Conservation (phyloP, 106 monocot species). For the Alisma plantagoaquatica region DNA sequence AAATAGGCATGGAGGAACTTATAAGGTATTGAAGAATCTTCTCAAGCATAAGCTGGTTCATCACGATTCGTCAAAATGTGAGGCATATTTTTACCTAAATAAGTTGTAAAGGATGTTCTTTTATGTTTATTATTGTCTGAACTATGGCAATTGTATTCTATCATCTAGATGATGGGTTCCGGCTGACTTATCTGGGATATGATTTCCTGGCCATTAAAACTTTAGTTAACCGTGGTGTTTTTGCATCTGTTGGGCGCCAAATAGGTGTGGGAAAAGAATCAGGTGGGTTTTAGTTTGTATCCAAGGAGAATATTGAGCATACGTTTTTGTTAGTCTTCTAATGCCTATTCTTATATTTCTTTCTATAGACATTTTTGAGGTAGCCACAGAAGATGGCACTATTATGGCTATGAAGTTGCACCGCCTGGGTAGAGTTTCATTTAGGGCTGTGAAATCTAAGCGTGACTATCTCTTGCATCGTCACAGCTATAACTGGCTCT, state of each 20-base stretch:
- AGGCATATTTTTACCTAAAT: conserved; percentile 3
- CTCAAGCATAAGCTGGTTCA: conserved; percentile 92
- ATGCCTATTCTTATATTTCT: conserved; percentile 1
- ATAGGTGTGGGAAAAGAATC: conserved; percentile 99
- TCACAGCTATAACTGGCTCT: conserved; percentile 86
- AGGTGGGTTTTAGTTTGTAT: conserved; percentile 28
- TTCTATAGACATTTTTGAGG: conserved; percentile 86
- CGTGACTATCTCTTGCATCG: conserved; percentile 85
- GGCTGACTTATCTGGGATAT: conserved; percentile 97
- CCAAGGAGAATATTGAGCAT: too few species aligned
- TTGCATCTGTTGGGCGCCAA: conserved; percentile 77
- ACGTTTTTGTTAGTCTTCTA: too few species aligned
- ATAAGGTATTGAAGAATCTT: conserved; percentile 87
- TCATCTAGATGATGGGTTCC: conserved; percentile 92
- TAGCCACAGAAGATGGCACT: conserved; percentile 87
- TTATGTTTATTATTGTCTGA: too few species aligned
- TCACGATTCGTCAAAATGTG: conserved; percentile 93
- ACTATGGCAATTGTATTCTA: too few species aligned
- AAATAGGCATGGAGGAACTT: conserved; percentile 83
- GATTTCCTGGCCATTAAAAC: conserved; percentile 99
- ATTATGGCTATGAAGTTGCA: conserved; percentile 94
- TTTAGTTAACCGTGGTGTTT: conserved; percentile 86
- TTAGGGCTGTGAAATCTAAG: conserved; percentile 93
- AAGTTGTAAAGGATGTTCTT: too few species aligned
- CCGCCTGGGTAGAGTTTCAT: conserved; percentile 86